These are phyloP conservation scores for Puccinia triticina DNA, from an alignment of 1,284 basidiomycete genomes.

Conservation along the genomic window DNA sequence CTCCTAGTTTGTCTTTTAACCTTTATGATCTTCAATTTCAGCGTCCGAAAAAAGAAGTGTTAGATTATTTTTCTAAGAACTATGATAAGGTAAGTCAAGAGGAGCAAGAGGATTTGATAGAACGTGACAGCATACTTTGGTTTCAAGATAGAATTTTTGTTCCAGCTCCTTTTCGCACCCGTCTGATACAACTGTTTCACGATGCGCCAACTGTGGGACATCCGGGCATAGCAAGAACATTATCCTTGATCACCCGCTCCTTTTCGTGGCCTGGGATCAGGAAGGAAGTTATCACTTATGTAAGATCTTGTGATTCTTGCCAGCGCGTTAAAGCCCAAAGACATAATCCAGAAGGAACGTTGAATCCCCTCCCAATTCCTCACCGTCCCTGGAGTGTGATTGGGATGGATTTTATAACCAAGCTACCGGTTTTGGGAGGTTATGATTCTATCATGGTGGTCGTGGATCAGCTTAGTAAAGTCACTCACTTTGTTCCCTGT, in stretches of 20 bases:
- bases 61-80: neutral
- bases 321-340: no score
- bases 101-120: neutral
- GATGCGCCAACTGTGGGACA: neutral
- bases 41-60: no score
- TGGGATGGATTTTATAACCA: constrained; percentile 33
- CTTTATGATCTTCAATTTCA: no score
- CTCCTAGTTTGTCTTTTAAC: no score
- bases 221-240: neutral
- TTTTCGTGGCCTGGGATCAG: constrained; percentile 19
- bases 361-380: no score
- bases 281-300: constrained; percentile 15
- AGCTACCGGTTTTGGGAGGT: constrained; percentile 20
- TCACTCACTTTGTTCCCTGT: constrained; percentile 24
- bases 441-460: constrained; percentile 28
- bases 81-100: neutral
- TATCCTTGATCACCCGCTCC: neutral
- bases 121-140: neutral
- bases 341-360: no score
- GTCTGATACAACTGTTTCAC: no score
- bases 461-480: constrained; percentile 5
- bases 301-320: no score
- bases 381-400: no score
- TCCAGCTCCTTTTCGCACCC: no score
- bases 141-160: neutral